Conservation (phyloP, 2,329 filamentous ascomycete species). For the Albifimbria verrucaria region DNA sequence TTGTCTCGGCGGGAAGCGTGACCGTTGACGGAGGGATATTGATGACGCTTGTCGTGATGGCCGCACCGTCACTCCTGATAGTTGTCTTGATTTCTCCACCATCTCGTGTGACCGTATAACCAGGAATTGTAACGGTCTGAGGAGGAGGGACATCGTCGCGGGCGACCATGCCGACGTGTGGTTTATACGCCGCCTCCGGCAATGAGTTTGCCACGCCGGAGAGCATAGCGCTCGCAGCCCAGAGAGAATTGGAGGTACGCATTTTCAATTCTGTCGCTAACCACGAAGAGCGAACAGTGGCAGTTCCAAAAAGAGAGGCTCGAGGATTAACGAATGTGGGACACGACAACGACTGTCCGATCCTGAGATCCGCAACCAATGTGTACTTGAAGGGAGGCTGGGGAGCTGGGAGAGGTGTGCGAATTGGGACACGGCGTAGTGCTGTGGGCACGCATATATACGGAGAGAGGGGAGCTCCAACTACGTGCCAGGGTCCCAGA, state of each 20-base stretch:
- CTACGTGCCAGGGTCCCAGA: not conserved
- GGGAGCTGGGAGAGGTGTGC: not conserved
- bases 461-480: not conserved
- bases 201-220: not conserved
- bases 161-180: not conserved
- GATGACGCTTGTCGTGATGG: conserved; percentile 27
- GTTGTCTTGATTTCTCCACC: too few relatives aligned
- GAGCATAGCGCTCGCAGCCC: not conserved
- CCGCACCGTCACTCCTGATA: too few relatives aligned
- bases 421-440: not conserved
- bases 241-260: not conserved
- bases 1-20: conserved; percentile 22
- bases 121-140: conserved; percentile 21
- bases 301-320: not conserved
- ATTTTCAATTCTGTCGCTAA: not conserved
- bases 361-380: not conserved
- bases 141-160: not conserved
- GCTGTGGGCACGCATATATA: not conserved
- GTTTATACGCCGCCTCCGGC: not conserved
- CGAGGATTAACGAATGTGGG: not conserved
- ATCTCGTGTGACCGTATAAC: conserved; percentile 13
- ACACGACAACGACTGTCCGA: not conserved
- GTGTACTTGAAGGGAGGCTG: not conserved
- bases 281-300: not conserved
- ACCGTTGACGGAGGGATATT: conserved; percentile 19